These are phyloP conservation scores for Endoconidiophora polonica DNA, from an alignment of 2,329 filamentous ascomycete genomes.

Conservation along the genomic window DNA sequence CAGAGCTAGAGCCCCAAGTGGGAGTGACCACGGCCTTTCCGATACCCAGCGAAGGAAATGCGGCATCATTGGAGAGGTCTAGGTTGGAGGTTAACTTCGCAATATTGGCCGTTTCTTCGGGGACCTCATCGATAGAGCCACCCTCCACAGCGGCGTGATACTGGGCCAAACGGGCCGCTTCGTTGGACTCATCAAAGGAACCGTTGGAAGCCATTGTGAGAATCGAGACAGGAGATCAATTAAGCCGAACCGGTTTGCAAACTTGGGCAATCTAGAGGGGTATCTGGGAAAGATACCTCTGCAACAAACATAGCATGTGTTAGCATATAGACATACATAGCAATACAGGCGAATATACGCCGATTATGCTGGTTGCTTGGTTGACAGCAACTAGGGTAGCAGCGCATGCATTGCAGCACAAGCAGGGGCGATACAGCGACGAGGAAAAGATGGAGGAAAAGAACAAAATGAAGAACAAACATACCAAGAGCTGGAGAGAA, in stretches of 20 bases:
- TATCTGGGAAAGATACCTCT: slow-evolving; percentile 9
- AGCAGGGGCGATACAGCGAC: too few relatives aligned
- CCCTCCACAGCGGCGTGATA: slow-evolving; percentile 41
- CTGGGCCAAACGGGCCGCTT: slow-evolving; percentile 30
- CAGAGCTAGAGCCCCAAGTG: slow-evolving; percentile 8
- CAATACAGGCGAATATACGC: too few relatives aligned
- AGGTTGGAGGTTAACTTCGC: slow-evolving; percentile 22
- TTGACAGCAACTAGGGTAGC: too few relatives aligned
- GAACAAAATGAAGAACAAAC: too few relatives aligned
- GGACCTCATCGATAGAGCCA: slow-evolving; percentile 50
- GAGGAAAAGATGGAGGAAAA: too few relatives aligned
- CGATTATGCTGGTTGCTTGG: too few relatives aligned
- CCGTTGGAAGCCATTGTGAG: slow-evolving; percentile 38
- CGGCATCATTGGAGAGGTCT: slow-evolving; percentile 75
- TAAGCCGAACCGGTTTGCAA: slow-evolving; percentile 10
- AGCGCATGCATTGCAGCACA: too few relatives aligned
- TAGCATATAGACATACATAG: not conserved
- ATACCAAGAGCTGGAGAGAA: too few relatives aligned
- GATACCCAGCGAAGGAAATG: slow-evolving; percentile 54
- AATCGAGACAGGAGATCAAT: slow-evolving; percentile 12
- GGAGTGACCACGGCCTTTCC: slow-evolving; percentile 9
- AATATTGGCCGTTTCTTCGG: not conserved
- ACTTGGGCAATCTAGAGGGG: slow-evolving; percentile 7
- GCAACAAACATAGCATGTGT: not conserved
- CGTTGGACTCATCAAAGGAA: slow-evolving; percentile 53